phyloP scores from a whole-genome alignment of 768 basidiomycete genomes.

The Leccinum fibrillosum region DNA sequence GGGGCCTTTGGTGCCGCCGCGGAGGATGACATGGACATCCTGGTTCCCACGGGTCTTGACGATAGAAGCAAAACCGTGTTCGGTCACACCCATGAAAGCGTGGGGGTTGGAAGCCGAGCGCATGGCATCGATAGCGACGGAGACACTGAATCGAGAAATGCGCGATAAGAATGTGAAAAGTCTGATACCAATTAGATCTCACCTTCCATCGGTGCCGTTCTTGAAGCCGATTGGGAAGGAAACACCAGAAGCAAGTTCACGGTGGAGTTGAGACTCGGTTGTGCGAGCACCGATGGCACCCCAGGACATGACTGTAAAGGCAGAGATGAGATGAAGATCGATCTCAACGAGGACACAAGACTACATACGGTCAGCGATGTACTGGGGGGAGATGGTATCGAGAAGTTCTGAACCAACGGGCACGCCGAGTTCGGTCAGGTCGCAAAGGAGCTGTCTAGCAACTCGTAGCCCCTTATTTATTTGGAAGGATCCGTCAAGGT shows the following conservation, averaged over 20 bases:
- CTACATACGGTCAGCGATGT: slow-evolving; percentile 68
- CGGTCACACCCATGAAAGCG: slow-evolving; percentile 93
- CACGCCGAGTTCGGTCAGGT: slow-evolving; percentile 84
- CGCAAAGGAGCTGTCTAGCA: slow-evolving; percentile 85
- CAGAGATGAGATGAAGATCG: neutral
- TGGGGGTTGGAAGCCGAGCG: slow-evolving; percentile 87
- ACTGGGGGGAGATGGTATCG: slow-evolving; percentile 82
- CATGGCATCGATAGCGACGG: slow-evolving; percentile 97
- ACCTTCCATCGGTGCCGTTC: slow-evolving; percentile 96
- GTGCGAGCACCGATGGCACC: slow-evolving; percentile 97
- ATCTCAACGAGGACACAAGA: neutral
- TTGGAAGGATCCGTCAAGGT: slow-evolving; percentile 89
- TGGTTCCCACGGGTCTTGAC: slow-evolving; percentile 84
- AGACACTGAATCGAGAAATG: slow-evolving; percentile 43
- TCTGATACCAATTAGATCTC: slow-evolving; percentile 5
- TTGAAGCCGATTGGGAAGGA: slow-evolving; percentile 99
- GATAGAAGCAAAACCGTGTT: slow-evolving; percentile 88
- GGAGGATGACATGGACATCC: slow-evolving; percentile 94
- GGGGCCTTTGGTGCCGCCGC: slow-evolving; percentile 88
- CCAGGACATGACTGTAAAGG: slow-evolving; percentile 68
- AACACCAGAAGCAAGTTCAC: slow-evolving; percentile 92
- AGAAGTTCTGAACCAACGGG: slow-evolving; percentile 95
- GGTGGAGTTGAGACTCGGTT: slow-evolving; percentile 95
- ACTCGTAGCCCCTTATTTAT: slow-evolving; percentile 96
- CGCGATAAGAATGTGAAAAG: slow-evolving; percentile 1